Evolutionary conservation across 257 asterid genomes (phyloP).

Genomic region (Primulina huaijiensis): DNA sequence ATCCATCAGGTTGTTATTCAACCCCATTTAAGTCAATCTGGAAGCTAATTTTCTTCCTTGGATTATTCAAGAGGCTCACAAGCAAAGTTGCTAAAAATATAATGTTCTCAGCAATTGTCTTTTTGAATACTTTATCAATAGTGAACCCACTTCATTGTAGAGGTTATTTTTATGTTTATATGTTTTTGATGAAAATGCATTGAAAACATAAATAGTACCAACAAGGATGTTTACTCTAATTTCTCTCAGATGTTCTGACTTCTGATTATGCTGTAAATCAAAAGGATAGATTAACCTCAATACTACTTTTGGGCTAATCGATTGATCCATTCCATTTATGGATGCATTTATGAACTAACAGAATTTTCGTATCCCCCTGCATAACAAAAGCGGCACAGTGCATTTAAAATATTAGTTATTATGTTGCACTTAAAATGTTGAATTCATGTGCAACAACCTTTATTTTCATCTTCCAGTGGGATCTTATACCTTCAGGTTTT

Average conservation of each 20-base stretch:
- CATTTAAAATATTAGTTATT: background rate
- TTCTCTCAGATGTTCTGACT: background rate
- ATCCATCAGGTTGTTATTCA: background rate
- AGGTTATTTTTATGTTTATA: background rate
- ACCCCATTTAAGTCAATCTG: background rate
- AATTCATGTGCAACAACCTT: background rate
- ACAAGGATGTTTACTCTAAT: background rate
- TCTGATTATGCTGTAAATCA: background rate
- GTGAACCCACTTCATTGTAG: background rate
- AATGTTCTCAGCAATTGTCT: background rate
- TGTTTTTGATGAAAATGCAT: background rate
- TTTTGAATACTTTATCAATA: background rate
- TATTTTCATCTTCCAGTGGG: background rate
- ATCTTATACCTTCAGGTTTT: background rate
- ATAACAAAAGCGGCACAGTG: background rate
- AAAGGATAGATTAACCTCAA: background rate
- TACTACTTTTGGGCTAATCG: background rate
- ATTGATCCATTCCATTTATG: background rate
- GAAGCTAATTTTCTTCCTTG: background rate
- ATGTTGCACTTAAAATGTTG: background rate
- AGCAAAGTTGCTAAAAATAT: background rate
- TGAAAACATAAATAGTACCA: background rate
- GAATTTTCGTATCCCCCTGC: background rate
- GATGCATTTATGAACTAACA: conserved; percentile 1
- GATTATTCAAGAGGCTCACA: no score